Evolutionary conservation across 2,329 filamentous ascomycete species (phyloP), one percentile per base, ranked within the genome.

Genomic region (Aspergillus caelatus): DNA sequence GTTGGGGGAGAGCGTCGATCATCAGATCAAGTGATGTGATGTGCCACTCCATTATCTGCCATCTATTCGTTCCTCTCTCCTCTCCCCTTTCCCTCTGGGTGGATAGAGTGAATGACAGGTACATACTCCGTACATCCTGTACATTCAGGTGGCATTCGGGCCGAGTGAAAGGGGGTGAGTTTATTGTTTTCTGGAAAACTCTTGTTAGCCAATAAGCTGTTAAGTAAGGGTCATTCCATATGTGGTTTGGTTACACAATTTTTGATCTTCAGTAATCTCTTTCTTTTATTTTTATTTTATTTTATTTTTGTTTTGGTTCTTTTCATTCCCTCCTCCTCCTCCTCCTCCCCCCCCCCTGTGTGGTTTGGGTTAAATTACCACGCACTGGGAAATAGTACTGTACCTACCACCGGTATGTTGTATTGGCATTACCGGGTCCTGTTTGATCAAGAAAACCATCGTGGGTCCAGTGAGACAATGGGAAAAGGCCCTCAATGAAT

Each of bases 191-290:
- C 60, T 56, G 41, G 52, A 34, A 57, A 21, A 55, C 43, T 16
- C 32, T 41, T 53, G 54, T 26, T 48, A 46, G 43, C 60, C 30
- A 50, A 30, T 34, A 28, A 62, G 50, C 34, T 32, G 53, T 46
- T 6, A 45, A 57, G 32, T 39, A 55, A 55, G 52, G 52, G 32
- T n/a, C 16, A 55, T 28, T 62, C 60, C 55, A 54, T 62, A 45
- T 58, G 60, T 54, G 34, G 32, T 12, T 19, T 32, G 41, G 46
- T 59, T 52, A 59, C 57, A 59, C 57, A 48, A 28, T 4, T 43
- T 46, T 28, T n/a, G 46, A 53, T 34, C 52, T 55, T 55, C 11
- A 55, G 39, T 26, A 55, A 39, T 39, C 32, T 19, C n/a, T 34
- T 54, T 53, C 28, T 36, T 34, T 14, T 23, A 21, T 21, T 19